Evolutionary conservation across 345 rosid genomes (phyloP), one percentile per base, ranked within the genome.

Genomic region (Sisymbrium irio): DNA sequence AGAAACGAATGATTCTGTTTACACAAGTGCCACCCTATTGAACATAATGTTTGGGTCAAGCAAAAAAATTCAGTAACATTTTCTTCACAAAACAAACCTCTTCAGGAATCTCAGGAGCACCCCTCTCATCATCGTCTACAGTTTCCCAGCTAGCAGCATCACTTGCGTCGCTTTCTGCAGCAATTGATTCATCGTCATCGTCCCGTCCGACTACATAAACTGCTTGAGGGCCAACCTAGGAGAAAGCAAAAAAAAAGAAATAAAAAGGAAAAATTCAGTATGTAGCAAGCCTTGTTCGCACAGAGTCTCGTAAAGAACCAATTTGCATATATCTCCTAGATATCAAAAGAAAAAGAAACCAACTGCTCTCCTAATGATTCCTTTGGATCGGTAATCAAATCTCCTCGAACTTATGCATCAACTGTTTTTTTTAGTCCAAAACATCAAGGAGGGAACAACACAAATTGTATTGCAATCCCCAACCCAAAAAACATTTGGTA

Each of bases 121-220:
- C 91, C 81, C 71, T 81, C 69, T 83, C 89, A 77, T 90, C 91
- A 77, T 88, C 97, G 71, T 78, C 65, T 79, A 87, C 81, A 17
- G 99, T 96, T 85, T 96, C 99, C 99, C 99, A 96, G 81, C 98
- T 92, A 81, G 94, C 99, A 82, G 82, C 96, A 82, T 85, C 94
- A 72, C 96, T 90, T 71, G 85, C 79, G 78, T 82, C 98, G 74
- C 99, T 96, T 71, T 94, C 96, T 60, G 66, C 90, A 76, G 87
- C 94, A 79, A 84, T 36, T 53, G 98, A 88, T 72, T 86, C 92
- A 75, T 90, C 96, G 69, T 88, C 92, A 67, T 95, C 99, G 69
- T 95, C 99, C 62, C 98, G 87, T 63, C 93, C 94, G 72, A 96
- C 97, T 58, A 92, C 99, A 75, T 84, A 92, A 78, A 96, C 84